Percentiles rank a stretch among this genome's conserved stretches.
Conservation (phyloP, 2,329 filamentous ascomycete genomes). For the Ciborinia camelliae region DNA sequence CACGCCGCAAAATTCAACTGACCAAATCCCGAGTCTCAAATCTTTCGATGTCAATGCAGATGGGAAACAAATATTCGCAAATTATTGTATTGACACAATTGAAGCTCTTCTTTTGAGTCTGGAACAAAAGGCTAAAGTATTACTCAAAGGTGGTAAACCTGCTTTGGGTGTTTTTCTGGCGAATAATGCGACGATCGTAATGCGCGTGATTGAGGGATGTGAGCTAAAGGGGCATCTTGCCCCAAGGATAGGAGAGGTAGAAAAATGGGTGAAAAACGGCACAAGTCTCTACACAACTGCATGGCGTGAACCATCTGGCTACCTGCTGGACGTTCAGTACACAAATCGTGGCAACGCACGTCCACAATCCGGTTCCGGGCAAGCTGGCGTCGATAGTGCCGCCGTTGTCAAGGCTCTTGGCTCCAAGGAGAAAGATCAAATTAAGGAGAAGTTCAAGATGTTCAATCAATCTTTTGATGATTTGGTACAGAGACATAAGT, state of each 20-base stretch:
- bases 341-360: slow-evolving; percentile 67
- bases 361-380: slow-evolving; percentile 67
- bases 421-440: slow-evolving; percentile 90
- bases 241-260: slow-evolving; percentile 63
- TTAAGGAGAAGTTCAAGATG: slow-evolving; percentile 91
- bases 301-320: slow-evolving; percentile 82
- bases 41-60: slow-evolving; percentile 88
- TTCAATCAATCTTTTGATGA: slow-evolving; percentile 94
- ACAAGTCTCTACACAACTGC: slow-evolving; percentile 77
- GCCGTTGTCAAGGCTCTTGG: slow-evolving; percentile 79
- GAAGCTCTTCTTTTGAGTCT: slow-evolving; percentile 74
- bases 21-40: slow-evolving; percentile 66
- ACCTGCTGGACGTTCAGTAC: slow-evolving; percentile 87
- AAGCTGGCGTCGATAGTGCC: slow-evolving; percentile 63
- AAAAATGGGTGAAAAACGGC: slow-evolving; percentile 84
- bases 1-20: slow-evolving; percentile 54
- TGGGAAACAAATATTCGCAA: slow-evolving; percentile 79
- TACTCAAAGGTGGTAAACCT: slow-evolving; percentile 70
- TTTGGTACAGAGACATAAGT: slow-evolving; percentile 76
- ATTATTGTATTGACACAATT: slow-evolving; percentile 87
- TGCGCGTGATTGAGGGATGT: slow-evolving; percentile 78
- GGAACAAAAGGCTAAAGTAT: slow-evolving; percentile 66
- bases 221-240: slow-evolving; percentile 72
- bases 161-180: slow-evolving; percentile 85
- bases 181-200: slow-evolving; percentile 80